Evolutionary conservation across 1,284 basidiomycete species (phyloP), one percentile per base, ranked within the genome.

Genomic region (Bjerkandera adusta): DNA sequence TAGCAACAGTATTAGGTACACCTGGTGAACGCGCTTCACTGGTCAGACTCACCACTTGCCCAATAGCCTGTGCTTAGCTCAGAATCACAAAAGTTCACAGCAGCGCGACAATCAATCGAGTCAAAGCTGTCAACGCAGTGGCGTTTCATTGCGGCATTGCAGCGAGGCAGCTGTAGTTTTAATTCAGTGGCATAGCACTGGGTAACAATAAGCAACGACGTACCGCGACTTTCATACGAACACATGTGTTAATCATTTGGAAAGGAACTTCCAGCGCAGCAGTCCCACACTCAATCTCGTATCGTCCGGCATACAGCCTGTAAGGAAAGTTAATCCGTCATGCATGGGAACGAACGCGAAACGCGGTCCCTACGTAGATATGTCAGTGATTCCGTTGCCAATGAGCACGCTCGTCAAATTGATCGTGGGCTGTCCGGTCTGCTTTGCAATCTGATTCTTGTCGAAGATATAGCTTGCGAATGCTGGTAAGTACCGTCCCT

Each of bases 381-480:
- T 71, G 53, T 83, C 81, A 4, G 80, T 81, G 42, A 81, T 77
- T 5, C 81, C 81, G 52, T 83, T 83, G 1, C 79, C 81, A 43
- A 83, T 82, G 21, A 83, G 56, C 2, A 83, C 70, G 51, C 75
- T 81, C 51, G 82, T 71, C 22, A 93, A 68, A 59, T 91, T 91
- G 59, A 92, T 73, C 1, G 76, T 73, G 25, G 72, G 64, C 33
- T 77, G 73, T n/a, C 82, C 84, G 30, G 76, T 71, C 8, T 66
- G 65, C 32, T 69, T 64, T 2, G 81, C 76, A 15, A 76, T 57
- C 44, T 71, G 63, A 63, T 92, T 92, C 50, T 85, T 77, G 63
- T 92, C 89, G 36, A 81, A 75, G 29, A 93, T 83, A 50, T 89
- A 83, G 40, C 82, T 79, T 0, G 89, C 89, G 51, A 92, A 92